Percentiles rank a stretch among this genome's conserved stretches.
Evolutionary conservation across 2,329 filamentous ascomycete species (phyloP).

Genomic region (Clonostachys byssicola): DNA sequence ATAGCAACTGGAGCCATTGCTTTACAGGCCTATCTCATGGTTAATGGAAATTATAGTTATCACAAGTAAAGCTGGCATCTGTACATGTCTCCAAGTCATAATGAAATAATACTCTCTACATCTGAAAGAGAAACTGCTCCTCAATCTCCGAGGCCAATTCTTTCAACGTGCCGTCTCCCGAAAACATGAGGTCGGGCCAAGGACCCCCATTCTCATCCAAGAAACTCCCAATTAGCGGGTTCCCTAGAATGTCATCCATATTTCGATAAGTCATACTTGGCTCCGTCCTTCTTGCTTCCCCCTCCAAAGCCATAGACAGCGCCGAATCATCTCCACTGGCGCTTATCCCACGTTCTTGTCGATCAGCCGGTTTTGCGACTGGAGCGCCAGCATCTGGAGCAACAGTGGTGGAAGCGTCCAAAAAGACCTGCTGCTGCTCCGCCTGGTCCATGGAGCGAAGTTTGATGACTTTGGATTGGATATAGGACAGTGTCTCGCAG

Average conservation of each 20-base stretch:
- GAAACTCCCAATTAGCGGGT: constrained; percentile 17
- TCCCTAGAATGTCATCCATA: constrained; percentile 12
- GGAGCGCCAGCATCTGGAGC: neutral
- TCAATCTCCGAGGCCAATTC: constrained; percentile 18
- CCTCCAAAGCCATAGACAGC: neutral
- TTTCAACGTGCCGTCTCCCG: constrained; percentile 14
- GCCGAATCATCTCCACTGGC: neutral
- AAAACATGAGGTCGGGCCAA: constrained; percentile 14
- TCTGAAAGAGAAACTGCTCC: constrained; percentile 8
- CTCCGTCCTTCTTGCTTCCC: neutral
- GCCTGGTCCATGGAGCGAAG: constrained; percentile 7
- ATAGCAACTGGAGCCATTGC: too few species aligned
- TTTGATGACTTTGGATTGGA: constrained; percentile 9
- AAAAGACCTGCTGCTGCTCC: constrained; percentile 1
- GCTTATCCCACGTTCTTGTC: neutral
- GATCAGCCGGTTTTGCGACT: neutral
- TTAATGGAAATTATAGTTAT: too few species aligned
- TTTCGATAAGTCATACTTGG: neutral
- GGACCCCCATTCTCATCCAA: constrained; percentile 16
- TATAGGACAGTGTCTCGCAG: constrained; percentile 17
- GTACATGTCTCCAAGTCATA: too few species aligned
- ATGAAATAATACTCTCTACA: neutral
- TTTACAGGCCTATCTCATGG: too few species aligned
- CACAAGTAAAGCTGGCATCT: too few species aligned
- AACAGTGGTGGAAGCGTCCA: neutral